Evolutionary conservation across 495 filamentous ascomycete species (phyloP), one percentile per base, ranked within the genome.

Genomic region (Annulohypoxylon maeteangense): DNA sequence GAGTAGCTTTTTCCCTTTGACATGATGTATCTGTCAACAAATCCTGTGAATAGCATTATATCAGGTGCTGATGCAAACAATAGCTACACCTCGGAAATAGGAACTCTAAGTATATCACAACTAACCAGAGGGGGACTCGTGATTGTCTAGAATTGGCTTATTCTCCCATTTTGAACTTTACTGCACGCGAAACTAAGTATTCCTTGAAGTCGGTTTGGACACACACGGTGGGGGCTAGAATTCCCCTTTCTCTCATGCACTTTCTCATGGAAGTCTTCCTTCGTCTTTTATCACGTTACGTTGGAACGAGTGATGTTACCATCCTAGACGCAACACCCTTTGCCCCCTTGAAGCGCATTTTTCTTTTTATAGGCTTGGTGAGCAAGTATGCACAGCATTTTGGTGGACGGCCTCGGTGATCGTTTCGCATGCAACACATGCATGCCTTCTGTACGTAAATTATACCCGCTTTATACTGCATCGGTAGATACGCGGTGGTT

Each of bases 31-130:
- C 20, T n/a, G 16, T 45, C 56, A 45, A 59, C 18, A 16, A 23
- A 5, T 10, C 7, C 23, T 29, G 36, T 55, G 29, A 16, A n/a
- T 34, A 34, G n/a, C 20, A 22, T 16, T 12, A 8, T 16, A 22
- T 31, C 36, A 22, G 11, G 38, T 63, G 22, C 31, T 69, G 5
- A 68, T 45, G 10, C 10, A 16, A 42, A 18, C 36, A 16, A 57
- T 53, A 84, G 82, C 82, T 68, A 83, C 83, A 55, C 80, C 83
- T 68, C 78, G 82, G 67, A 84, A 81, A 74, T 85, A 84, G 82
- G 78, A 78, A 54, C 74, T 76, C 47, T 47, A 20, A 25, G 70
- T 42, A 61, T 77, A 47, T 58, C 22, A 70, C 22, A 38, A 48
- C n/a, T 4, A 20, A 5, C 45, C 7, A 18, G 11, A 12, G 45